phyloP scores from a whole-genome alignment of 2,329 filamentous ascomycete genomes.

The Sordariomycetes sp. region DNA sequence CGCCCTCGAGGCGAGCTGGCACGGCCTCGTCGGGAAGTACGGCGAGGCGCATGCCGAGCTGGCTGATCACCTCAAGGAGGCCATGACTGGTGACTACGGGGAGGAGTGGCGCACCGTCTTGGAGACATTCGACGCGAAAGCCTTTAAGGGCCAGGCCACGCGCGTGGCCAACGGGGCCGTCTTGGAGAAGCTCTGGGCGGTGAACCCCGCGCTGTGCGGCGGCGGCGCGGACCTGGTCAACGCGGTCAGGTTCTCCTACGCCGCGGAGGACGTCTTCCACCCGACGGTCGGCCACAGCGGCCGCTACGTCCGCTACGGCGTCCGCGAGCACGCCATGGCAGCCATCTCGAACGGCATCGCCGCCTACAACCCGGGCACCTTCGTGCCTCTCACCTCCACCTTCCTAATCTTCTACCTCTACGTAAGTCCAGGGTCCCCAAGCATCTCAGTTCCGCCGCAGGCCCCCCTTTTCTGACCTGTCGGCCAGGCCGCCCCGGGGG shows the following conservation, averaged over 20 bases:
- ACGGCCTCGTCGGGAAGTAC: constrained; percentile 85
- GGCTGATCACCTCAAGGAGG: constrained; percentile 70
- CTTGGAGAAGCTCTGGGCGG: constrained; percentile 73
- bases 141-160: constrained; percentile 71
- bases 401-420: constrained; percentile 99
- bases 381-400: constrained; percentile 88
- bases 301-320: constrained; percentile 87
- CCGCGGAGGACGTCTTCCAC: constrained; percentile 96
- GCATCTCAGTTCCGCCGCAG: too few relatives aligned
- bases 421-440: constrained; percentile 8
- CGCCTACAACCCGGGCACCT: constrained; percentile 68
- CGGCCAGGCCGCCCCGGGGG: constrained; percentile 64
- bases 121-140: constrained; percentile 71
- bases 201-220: constrained; percentile 81
- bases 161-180: constrained; percentile 95
- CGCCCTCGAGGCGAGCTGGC: constrained; percentile 88
- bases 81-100: constrained; percentile 72
- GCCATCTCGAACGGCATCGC: constrained; percentile 91
- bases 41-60: constrained; percentile 64
- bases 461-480: too few relatives aligned
- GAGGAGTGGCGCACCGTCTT: constrained; percentile 94
- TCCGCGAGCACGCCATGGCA: constrained; percentile 87
- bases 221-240: constrained; percentile 96
- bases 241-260: constrained; percentile 98
- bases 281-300: constrained; percentile 77